Evolutionary conservation across 371 early-diverging fungal species (phyloP).

Genomic region (Mortierella sp.): DNA sequence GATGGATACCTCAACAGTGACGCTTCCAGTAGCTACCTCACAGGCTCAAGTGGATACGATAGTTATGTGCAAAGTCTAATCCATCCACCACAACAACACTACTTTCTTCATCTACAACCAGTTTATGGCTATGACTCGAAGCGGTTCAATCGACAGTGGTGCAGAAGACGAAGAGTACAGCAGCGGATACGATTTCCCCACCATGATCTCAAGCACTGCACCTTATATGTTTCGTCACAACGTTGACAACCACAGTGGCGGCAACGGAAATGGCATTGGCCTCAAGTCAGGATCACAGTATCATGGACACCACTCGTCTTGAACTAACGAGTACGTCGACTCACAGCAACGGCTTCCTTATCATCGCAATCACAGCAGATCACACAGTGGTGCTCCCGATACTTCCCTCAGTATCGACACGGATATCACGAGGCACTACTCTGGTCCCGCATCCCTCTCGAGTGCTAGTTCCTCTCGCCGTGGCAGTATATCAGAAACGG

Average conservation of each 20-base stretch:
- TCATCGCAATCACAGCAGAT: constrained; percentile 17
- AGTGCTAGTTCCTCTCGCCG: constrained; percentile 32
- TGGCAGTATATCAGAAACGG: constrained; percentile 19
- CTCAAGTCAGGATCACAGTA: not conserved
- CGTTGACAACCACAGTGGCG: constrained; percentile 9
- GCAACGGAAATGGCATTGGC: too few species aligned
- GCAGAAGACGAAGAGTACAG: constrained; percentile 11
- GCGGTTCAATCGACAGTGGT: not conserved
- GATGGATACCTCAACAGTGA: not conserved
- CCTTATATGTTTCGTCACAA: constrained; percentile 1
- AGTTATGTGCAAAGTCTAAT: not conserved
- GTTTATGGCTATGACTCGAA: not conserved
- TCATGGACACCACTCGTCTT: not conserved
- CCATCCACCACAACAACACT: not conserved
- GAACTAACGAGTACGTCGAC: not conserved
- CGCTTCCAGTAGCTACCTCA: not conserved
- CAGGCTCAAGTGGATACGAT: not conserved
- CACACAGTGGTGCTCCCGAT: constrained; percentile 27
- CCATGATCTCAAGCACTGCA: not conserved
- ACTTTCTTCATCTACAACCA: not conserved
- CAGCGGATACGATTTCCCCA: constrained; percentile 20
- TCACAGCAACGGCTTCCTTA: not conserved
- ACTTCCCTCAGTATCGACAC: constrained; percentile 30
- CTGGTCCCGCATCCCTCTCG: constrained; percentile 22
- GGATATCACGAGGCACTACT: constrained; percentile 3